These are phyloP conservation scores for Leccinum subgranulosum DNA, from an alignment of 768 basidiomycete genomes.

Conservation along the genomic window DNA sequence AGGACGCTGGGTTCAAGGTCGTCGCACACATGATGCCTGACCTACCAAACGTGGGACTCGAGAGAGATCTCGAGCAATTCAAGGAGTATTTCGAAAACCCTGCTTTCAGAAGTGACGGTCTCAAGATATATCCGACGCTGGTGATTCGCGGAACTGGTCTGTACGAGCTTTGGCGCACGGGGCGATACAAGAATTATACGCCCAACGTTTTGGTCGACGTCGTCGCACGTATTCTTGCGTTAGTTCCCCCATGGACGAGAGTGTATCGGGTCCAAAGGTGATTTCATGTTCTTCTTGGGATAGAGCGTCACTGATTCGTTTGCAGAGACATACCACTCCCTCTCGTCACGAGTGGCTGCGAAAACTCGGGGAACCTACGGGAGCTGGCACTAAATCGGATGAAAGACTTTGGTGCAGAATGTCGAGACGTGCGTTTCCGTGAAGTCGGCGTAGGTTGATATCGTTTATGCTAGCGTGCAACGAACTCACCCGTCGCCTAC, in stretches of 20 bases:
- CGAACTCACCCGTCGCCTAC: slow-evolving; percentile 2
- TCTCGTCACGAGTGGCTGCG: slow-evolving; percentile 93
- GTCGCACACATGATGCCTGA: slow-evolving; percentile 99
- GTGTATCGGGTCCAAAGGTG: slow-evolving; percentile 97
- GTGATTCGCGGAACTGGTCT: slow-evolving; percentile 96
- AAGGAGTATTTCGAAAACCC: slow-evolving; percentile 99
- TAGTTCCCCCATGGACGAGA: slow-evolving; percentile 98
- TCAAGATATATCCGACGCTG: slow-evolving; percentile 97
- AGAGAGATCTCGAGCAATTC: slow-evolving; percentile 97
- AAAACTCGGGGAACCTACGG: slow-evolving; percentile 95
- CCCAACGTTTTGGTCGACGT: slow-evolving; percentile 98
- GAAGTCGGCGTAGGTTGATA: slow-evolving; percentile 84
- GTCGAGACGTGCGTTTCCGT: slow-evolving; percentile 94
- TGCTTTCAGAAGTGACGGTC: slow-evolving; percentile 91
- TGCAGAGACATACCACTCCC: slow-evolving; percentile 93
- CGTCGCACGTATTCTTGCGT: slow-evolving; percentile 90
- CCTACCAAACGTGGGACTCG: slow-evolving; percentile 94
- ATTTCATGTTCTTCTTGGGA: slow-evolving; percentile 14
- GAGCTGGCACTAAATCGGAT: slow-evolving; percentile 95
- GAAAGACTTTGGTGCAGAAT: slow-evolving; percentile 98
- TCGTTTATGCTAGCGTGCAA: neutral
- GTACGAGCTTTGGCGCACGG: slow-evolving; percentile 95
- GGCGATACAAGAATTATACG: slow-evolving; percentile 98
- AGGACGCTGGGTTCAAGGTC: slow-evolving; percentile 99
- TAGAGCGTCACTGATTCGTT: neutral